These are phyloP conservation scores for Basidiobolus meristosporus DNA, from an alignment of 371 early-diverging fungal genomes.

Conservation along the genomic window DNA sequence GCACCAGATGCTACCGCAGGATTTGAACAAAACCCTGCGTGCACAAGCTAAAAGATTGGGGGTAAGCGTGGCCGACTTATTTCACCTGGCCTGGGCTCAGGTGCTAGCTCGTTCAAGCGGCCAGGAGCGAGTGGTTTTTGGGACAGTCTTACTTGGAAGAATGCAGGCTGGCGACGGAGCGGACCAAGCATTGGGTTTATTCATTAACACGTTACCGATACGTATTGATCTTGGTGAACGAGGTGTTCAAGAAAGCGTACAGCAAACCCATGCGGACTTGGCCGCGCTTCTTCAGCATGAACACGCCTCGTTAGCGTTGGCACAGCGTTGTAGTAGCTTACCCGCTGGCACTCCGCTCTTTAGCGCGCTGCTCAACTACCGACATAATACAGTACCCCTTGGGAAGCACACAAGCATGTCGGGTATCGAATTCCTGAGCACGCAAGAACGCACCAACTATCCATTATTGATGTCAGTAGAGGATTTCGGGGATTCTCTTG, in stretches of 20 bases:
- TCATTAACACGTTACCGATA: slow-evolving; percentile 5
- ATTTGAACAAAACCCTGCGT: slow-evolving; percentile 2
- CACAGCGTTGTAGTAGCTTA: slow-evolving; percentile 6
- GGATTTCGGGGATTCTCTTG: no score
- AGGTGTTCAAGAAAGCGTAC: slow-evolving; percentile 3
- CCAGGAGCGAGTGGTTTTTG: slow-evolving; percentile 4
- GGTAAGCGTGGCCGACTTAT: slow-evolving; percentile 4
- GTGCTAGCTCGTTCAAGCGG: slow-evolving; percentile 1
- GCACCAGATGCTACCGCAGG: slow-evolving; percentile 2
- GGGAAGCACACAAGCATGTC: no score
- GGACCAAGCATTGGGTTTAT: slow-evolving; percentile 2
- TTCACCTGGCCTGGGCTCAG: slow-evolving; percentile 4
- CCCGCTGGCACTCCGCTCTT: slow-evolving; percentile 6
- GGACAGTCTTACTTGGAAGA: slow-evolving; percentile 3
- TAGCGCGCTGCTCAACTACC: slow-evolving; percentile 6
- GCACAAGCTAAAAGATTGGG: slow-evolving; percentile 1
- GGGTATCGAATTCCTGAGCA: no score
- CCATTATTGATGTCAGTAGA: no score
- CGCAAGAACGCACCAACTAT: no score
- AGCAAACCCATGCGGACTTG: not conserved
- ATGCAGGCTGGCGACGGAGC: not conserved
- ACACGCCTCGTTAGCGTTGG: slow-evolving; percentile 5
- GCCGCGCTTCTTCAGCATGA: slow-evolving; percentile 4
- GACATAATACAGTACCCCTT: slow-evolving; percentile 1
- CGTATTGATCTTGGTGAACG: slow-evolving; percentile 2